Conservation (phyloP, 495 filamentous ascomycete species). For the Apiosordaria backusii region DNA sequence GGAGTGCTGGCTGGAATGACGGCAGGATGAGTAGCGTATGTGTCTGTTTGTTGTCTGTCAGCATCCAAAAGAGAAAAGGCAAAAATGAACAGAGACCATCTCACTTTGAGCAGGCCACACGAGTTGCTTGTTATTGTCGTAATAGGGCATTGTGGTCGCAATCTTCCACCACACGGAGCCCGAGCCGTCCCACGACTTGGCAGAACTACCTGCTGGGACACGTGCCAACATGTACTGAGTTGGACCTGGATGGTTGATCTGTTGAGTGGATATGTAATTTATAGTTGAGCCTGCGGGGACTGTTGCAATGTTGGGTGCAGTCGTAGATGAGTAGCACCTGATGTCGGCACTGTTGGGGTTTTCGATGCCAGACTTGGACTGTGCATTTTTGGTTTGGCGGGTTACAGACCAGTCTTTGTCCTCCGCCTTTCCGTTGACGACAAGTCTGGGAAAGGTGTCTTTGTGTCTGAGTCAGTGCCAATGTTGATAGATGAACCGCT, state of each 20-base stretch:
- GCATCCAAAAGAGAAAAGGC: background rate
- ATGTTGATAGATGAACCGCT: background rate
- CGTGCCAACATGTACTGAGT: slow-evolving; percentile 49
- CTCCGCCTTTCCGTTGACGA: slow-evolving; percentile 39
- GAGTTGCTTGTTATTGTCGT: slow-evolving; percentile 39
- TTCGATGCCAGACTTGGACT: slow-evolving; percentile 40
- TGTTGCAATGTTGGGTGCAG: slow-evolving; percentile 35
- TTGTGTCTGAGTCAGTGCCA: background rate
- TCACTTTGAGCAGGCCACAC: slow-evolving; percentile 41
- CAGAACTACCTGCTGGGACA: slow-evolving; percentile 41
- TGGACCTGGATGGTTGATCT: slow-evolving; percentile 47
- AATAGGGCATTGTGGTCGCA: slow-evolving; percentile 38
- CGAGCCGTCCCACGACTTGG: slow-evolving; percentile 46
- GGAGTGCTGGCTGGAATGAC: slow-evolving; percentile 44
- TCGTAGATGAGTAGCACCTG: slow-evolving; percentile 44
- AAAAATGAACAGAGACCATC: slow-evolving; percentile 3
- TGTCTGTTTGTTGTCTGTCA: slow-evolving; percentile 23
- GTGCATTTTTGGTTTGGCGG: slow-evolving; percentile 40
- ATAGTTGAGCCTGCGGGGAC: slow-evolving; percentile 45
- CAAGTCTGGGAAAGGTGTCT: slow-evolving; percentile 42
- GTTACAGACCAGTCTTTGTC: slow-evolving; percentile 42
- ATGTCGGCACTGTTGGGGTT: slow-evolving; percentile 43
- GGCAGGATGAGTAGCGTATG: slow-evolving; percentile 39
- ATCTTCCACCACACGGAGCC: slow-evolving; percentile 54
- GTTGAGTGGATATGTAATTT: slow-evolving; percentile 45